Percentiles rank a stretch among this genome's conserved stretches.
Conservation (phyloP, 2,329 filamentous ascomycete genomes). For the Colletotrichum sp. region DNA sequence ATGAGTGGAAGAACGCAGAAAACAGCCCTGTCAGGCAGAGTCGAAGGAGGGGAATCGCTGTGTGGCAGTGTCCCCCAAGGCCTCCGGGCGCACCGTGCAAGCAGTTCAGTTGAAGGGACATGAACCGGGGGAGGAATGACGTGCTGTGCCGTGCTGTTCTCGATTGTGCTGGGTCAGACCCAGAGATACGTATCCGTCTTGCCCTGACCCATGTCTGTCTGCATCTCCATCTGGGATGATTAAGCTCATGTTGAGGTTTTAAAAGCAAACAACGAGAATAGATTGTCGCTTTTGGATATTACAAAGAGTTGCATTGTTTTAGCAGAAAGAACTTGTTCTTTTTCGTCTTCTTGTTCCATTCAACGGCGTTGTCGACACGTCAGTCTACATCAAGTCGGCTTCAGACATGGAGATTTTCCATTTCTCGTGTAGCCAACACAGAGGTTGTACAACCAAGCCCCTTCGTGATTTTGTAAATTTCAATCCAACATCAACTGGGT, state of each 20-base stretch:
- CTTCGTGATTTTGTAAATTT: neutral
- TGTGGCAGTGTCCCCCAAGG: slow-evolving; percentile 1
- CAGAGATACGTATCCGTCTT: neutral
- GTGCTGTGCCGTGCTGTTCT: slow-evolving; percentile 1
- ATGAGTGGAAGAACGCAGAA: neutral
- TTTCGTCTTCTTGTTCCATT: neutral
- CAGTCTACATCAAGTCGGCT: neutral
- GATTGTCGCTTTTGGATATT: neutral
- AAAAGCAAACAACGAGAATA: neutral
- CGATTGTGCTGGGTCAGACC: neutral
- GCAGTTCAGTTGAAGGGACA: neutral
- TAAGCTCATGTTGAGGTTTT: neutral
- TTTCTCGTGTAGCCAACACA: neutral
- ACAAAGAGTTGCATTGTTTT: neutral
- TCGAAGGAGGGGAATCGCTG: neutral
- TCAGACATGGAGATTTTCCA: neutral
- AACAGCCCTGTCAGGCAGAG: slow-evolving; percentile 19
- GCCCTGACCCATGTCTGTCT: neutral
- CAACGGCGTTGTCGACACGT: neutral
- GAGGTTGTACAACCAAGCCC: neutral
- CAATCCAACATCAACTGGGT: neutral
- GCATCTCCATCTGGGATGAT: neutral
- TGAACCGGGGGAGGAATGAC: neutral
- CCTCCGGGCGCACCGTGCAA: neutral
- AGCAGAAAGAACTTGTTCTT: fast-evolving